Evolutionary conservation across 345 rosid genomes (phyloP), one percentile per base, ranked within the genome.

Genomic region (Conringia planisiliqua): DNA sequence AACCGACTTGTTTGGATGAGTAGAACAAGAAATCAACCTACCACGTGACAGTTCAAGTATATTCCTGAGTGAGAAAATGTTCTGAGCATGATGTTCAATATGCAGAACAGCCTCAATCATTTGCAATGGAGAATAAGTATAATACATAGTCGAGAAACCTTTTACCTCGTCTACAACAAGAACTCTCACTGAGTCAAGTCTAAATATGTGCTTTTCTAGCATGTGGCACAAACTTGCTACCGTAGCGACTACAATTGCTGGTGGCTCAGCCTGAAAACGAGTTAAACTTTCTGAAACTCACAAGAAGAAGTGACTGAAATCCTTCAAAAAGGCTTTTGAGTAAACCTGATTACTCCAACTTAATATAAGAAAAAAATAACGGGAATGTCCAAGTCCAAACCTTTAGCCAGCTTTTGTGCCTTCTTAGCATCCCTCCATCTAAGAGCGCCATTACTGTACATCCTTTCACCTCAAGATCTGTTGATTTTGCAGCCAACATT

Each of bases 391-490:
- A 12, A 46, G 56, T 4, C 48, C 7, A 30, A 22, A 89, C 96
- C 98, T 89, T 93, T 48, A 91, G 79, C 98, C 98, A 93, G 85
- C 88, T 91, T 82, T 81, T 89, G 29, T 93, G 98, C 73, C 98
- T 88, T 83, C 73, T 81, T 75, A 93, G 78, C 85, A 81, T 85
- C 40, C 93, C 91, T 75, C 97, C 98, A 70, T 94, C 97, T 72
- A 91, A 77, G 67, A 94, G 95, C 33, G 97, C 93, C 98, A 88
- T 91, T 46, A 94, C 85, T 1, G 92, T 80, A 72, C 84, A 90
- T 13, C 84, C 75, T 65, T 88, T 90, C 73, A 78, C 82, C 48
- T 83, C 86, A 71, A 67, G 22, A 17, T 78, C 82, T 54, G 24
- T 60, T 0, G 86, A 83, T 82, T 85, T 91, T 20, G 89, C 84